Percentiles rank a stretch among this genome's conserved stretches.
Conservation (phyloP, 1,139 yeast genomes). For the Nakaseomyces nivariensis region DNA sequence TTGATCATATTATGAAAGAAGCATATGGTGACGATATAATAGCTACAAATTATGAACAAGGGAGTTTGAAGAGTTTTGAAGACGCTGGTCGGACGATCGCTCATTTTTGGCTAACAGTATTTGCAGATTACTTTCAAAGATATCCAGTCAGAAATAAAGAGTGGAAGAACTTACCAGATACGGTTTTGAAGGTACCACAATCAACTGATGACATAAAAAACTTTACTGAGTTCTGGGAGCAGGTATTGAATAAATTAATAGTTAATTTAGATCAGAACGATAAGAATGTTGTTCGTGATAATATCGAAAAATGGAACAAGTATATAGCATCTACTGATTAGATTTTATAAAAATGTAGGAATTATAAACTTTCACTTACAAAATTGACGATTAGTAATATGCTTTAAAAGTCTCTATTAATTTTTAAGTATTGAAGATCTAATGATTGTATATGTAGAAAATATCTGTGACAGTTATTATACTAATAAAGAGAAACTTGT, state of each 20-base stretch:
- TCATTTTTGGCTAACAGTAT: slow-evolving; percentile 50
- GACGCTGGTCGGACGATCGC: slow-evolving; percentile 38
- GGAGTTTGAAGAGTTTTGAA: slow-evolving; percentile 30
- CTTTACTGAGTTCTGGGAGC: slow-evolving; percentile 46
- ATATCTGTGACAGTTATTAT: no score
- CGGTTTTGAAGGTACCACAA: slow-evolving; percentile 29
- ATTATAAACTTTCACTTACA: no score
- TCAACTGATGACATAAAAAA: slow-evolving; percentile 26
- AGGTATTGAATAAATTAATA: slow-evolving; percentile 29
- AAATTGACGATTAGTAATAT: no score
- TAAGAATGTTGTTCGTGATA: not conserved
- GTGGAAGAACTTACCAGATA: slow-evolving; percentile 24
- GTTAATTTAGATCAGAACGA: slow-evolving; percentile 29
- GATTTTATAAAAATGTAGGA: no score
- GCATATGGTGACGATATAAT: slow-evolving; percentile 52
- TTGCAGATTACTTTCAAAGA: slow-evolving; percentile 37
- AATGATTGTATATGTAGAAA: no score
- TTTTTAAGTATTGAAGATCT: no score
- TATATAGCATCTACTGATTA: not conserved
- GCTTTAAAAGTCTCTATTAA: no score
- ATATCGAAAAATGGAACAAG: not conserved
- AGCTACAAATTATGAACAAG: slow-evolving; percentile 39
- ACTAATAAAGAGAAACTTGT: no score
- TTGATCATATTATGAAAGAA: slow-evolving; percentile 43
- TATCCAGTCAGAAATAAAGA: slow-evolving; percentile 16